Evolutionary conservation across 371 early-diverging fungal species (phyloP), one percentile per base, ranked within the genome.

Genomic region (Mucor racemosus): DNA sequence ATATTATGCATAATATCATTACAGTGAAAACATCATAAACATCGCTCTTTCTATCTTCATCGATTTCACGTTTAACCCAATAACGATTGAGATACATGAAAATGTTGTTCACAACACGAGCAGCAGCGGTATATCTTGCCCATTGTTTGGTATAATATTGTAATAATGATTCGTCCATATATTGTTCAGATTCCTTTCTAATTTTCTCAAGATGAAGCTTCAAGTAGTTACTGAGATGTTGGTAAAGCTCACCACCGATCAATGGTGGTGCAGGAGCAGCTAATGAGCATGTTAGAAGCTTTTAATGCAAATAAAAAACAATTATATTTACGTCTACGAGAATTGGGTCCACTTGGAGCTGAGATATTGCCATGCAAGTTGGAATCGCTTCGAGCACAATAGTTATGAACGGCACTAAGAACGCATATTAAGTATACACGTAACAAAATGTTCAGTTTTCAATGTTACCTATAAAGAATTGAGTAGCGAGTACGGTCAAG

Each of bases 61-160:
- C 96, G 50, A 94, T 90, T 79, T 96, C 95, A 66, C 98, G 87
- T 76, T 94, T 95, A 42, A 97, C 94, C 98, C 99, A 98, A 74
- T 96, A 95, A 42, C 97, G 90, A 77, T 99, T 99, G 53, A 99
- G 82, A 74, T 99, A 99, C 50, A 86, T 84, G 72, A 98, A 97
- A 58, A 97, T 85, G 72, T 96, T 95, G 77, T 97, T 90, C 48
- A 97, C 88, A 63, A 86, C 90, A 48, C 87, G 87, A 15, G 94
- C 87, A 4, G 97, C 94, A 13, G 87, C 85, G 9, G 95, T 95
- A 76, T 91, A 99, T 68, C 90, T 88, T 44, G 77, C 78, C 98
- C 98, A 99, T 74, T 96, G 89, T 60, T 79, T 82, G 60, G 92
- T 94, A 77, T 98, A 99, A 71, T 88, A 97, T 17, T 82, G 81